Evolutionary conservation across 139 green algal species (phyloP), one percentile per base, ranked within the genome.

Genomic region (Picochlorum sp.): DNA sequence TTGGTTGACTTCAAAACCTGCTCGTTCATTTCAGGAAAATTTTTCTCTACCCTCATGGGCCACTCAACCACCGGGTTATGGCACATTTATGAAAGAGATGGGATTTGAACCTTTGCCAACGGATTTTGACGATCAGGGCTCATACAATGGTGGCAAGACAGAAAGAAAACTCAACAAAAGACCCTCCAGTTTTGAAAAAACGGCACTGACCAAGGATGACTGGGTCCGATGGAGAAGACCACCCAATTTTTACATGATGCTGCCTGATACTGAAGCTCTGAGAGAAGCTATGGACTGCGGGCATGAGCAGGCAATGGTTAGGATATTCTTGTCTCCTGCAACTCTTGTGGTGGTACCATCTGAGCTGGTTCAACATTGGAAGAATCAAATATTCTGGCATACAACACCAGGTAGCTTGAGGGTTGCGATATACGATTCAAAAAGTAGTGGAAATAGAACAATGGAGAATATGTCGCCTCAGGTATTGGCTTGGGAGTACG

Each of bases 321-420:
- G 36, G 18, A 57, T 95, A 33, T 94, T 76, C 55, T 50, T 98
- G 40, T 96, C 89, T 0, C 40, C 57, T 1, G 88, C 91, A 39
- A 98, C 91, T 7, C 71, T 98, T 58, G 68, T 98, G 20, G 78
- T 98, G 26, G 80, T 98, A 14, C 92, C 91, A 4, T 9, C 57
- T 0, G 79, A 66, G 2, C 81, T 97, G 4, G 79, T 98, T 6
- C 57, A 69, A 16, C 91, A 98, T 65, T 98, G 91, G 91, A 51
- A 72, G 54, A 33, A 84, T 50, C 86, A 94, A 62, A 64, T 92
- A 41, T 4, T 41, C 33, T 50, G 60, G 55, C 85, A 93, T 56
- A 64, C 26, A 33, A 18, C 16, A n/a, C 30, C 30, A 36, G 52
- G 52, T 13, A 18, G 20, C 10, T 24, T 59, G n/a, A 28, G 52